Conservation (phyloP, 2,329 filamentous ascomycete genomes). For the Beauveria bassiana region DNA sequence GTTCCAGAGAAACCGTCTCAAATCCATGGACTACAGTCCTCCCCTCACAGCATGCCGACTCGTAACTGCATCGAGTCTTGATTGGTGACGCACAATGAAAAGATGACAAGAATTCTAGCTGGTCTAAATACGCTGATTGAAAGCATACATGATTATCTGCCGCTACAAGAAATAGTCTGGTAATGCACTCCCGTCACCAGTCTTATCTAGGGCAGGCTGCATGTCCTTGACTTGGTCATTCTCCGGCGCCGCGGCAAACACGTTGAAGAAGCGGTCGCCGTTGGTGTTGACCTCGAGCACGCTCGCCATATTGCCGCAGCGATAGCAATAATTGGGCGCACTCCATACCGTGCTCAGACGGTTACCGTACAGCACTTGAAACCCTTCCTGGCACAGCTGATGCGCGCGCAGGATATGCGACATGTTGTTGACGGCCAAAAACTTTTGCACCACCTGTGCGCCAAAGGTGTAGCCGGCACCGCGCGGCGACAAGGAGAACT, state of each 20-base stretch:
- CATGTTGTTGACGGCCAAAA: constrained; percentile 95
- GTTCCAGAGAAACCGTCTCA: not conserved
- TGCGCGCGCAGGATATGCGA: constrained; percentile 96
- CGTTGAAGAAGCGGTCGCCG: constrained; percentile 92
- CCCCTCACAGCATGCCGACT: not conserved
- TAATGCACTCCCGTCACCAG: constrained; percentile 53
- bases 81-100: not conserved
- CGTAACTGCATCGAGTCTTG: not conserved
- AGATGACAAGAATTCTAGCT: not conserved
- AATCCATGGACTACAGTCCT: not conserved
- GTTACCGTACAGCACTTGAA: constrained; percentile 94
- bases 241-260: constrained; percentile 93
- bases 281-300: constrained; percentile 92
- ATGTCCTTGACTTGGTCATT: constrained; percentile 87
- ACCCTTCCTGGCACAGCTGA: constrained; percentile 96
- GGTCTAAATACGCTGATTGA: not conserved
- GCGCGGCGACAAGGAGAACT: constrained; percentile 88
- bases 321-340: constrained; percentile 91
- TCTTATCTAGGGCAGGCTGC: constrained; percentile 67
- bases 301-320: constrained; percentile 94
- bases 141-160: not conserved
- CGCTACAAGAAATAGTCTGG: constrained; percentile 63
- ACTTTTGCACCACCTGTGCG: constrained; percentile 96
- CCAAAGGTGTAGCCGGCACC: constrained; percentile 97
- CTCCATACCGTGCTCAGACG: constrained; percentile 95